phyloP scores from a whole-genome alignment of 2,329 filamentous ascomycete species.

The Aspergillus nomiae region DNA sequence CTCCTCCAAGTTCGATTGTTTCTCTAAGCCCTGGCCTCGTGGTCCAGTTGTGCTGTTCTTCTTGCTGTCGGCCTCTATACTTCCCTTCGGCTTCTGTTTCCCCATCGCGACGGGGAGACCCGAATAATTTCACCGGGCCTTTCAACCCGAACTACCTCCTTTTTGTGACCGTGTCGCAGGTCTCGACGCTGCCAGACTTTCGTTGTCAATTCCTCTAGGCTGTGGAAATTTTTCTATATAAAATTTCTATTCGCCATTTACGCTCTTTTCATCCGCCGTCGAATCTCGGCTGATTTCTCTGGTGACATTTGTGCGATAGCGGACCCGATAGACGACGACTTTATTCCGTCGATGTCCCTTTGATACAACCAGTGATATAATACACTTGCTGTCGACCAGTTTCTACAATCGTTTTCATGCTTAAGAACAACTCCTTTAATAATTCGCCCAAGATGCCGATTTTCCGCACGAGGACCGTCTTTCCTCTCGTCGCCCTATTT shows the following conservation, averaged over 20 bases:
- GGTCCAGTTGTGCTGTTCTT: slow-evolving; percentile 22
- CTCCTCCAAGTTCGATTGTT: slow-evolving; percentile 5
- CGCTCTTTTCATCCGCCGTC: slow-evolving; percentile 22
- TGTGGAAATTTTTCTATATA: slow-evolving; percentile 11
- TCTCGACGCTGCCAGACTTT: slow-evolving; percentile 39
- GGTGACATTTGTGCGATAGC: slow-evolving; percentile 14
- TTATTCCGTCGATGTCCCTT: slow-evolving; percentile 15
- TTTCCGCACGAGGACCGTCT: slow-evolving; percentile 41
- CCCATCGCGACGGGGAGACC: slow-evolving; percentile 6
- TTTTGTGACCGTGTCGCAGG: slow-evolving; percentile 34
- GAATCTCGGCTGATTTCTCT: slow-evolving; percentile 4
- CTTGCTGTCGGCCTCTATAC: slow-evolving; percentile 2
- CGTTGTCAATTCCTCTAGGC: slow-evolving; percentile 31
- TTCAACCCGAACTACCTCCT: neutral
- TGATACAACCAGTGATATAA: slow-evolving; percentile 17
- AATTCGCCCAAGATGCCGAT: slow-evolving; percentile 40
- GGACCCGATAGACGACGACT: slow-evolving; percentile 9
- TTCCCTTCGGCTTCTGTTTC: slow-evolving; percentile 2
- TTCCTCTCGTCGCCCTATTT: slow-evolving; percentile 41
- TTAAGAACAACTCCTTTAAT: slow-evolving; percentile 28
- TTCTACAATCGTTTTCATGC: slow-evolving; percentile 28
- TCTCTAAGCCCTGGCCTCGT: slow-evolving; percentile 18
- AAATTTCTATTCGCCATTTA: slow-evolving; percentile 18
- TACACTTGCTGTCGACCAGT: slow-evolving; percentile 8
- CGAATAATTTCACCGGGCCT: slow-evolving; percentile 10